These are phyloP conservation scores for Geranomyces variabilis DNA, from an alignment of 192 early-diverging fungal species.

Conservation along the genomic window DNA sequence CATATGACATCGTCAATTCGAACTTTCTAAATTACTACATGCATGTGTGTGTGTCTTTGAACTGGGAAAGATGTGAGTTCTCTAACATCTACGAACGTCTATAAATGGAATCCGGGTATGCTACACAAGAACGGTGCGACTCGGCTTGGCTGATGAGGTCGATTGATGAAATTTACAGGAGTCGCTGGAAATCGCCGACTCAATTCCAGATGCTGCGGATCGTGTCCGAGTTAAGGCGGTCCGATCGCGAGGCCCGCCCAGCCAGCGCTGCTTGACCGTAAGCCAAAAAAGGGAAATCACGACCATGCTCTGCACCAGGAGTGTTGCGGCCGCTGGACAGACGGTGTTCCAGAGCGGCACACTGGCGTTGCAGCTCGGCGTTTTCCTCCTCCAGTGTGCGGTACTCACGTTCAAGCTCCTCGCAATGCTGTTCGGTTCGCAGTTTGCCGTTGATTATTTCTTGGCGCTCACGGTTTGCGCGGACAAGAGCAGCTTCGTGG, in stretches of 20 bases:
- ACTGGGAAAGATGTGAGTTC: too few relatives aligned
- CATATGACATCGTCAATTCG: too few relatives aligned
- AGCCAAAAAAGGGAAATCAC: background rate
- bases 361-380: constrained; percentile 20
- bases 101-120: too few relatives aligned
- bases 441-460: constrained; percentile 37
- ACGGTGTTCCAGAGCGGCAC: constrained; percentile 9
- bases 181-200: background rate
- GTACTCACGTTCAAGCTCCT: constrained; percentile 13
- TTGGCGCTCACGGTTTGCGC: constrained; percentile 6
- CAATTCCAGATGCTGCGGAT: background rate
- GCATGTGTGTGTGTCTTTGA: too few relatives aligned
- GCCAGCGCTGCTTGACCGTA: background rate
- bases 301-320: background rate
- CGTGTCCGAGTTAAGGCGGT: background rate
- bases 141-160: too few relatives aligned
- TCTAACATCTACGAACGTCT: too few relatives aligned
- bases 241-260: background rate
- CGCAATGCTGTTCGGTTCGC: constrained; percentile 21
- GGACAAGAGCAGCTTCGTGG: constrained; percentile 16
- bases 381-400: constrained; percentile 11
- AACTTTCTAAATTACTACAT: too few relatives aligned
- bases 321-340: background rate
- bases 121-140: too few relatives aligned
- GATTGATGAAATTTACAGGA: too few relatives aligned